Base-by-base conservation (phyloP, 192 early-diverging fungal genomes). In the Coemansia sp. region DNA sequence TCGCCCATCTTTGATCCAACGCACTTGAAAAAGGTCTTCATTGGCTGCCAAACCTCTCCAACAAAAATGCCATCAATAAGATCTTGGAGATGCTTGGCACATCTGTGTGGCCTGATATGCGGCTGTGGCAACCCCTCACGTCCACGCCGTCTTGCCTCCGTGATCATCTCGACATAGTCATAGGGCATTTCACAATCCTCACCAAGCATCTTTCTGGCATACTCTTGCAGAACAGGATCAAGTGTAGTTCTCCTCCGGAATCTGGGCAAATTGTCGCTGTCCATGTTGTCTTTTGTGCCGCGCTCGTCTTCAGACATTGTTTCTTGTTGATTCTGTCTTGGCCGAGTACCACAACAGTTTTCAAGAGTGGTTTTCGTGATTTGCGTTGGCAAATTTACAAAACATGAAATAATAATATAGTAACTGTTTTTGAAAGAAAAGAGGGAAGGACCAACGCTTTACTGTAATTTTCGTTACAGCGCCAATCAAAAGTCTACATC, bases 41-140 rank as follows among this genome's bases (percentile, higher is more conserved):
- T 56, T 1, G 80, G 57, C 59, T 54, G 58, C 75, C 68, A 74
- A 37, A 40, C 59, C 63, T 74, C 80, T 58, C 69, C 68, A 18
- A 71, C 39, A 19, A 82, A 77, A 8, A 82, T 67, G 16, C 80
- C 75, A 41, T 77, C 75, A 12, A 82, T 43, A 71, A 82, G 74
- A 63, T 82, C 80, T 44, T 82, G 73, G 57, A 82, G 54, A 41
- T 82, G 79, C 42, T 74, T 74, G 56, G 76, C 71, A 63, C 79
- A 82, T 12, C 79, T 63, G 60, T 82, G 79, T 42, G 79, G 79
- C 50, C 65, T 66, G 19, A 82, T 68, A 43, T 74, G 69, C 19
- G 79, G 79, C 65, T 82, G 79, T 11, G 74, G 74, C 32, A 71
- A 63, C 6, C 79, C 79, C 56, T 69, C 71, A n/a, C 74, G 74